Percentiles rank a stretch among this genome's conserved stretches.
Conservation (phyloP, 176 grass and related monocot species). For the Alloteropsis semialata region DNA sequence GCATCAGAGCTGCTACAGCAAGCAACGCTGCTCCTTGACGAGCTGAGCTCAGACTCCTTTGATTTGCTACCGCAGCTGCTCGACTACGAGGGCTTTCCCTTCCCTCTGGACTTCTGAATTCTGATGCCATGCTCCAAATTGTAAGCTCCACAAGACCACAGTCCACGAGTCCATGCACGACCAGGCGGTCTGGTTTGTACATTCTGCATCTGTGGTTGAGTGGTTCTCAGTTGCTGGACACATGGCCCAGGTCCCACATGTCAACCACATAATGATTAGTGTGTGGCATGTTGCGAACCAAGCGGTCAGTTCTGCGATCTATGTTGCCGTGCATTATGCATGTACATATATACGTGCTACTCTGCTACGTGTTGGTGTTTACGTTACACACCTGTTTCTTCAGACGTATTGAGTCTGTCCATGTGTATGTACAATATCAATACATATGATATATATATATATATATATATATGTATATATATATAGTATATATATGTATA, state of each 20-base stretch:
- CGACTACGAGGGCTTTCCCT: background rate
- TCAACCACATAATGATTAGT: background rate
- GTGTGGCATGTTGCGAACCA: background rate
- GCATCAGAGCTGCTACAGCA: background rate
- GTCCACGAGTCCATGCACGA: no score
- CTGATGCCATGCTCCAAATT: background rate
- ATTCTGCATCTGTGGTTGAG: no score
- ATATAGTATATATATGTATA: no score
- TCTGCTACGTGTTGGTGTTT: no score
- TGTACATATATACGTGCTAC: background rate
- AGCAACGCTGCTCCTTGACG: background rate
- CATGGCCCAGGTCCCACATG: background rate
- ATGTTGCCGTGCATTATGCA: background rate
- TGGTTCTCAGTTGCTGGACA: background rate
- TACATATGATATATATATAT: background rate
- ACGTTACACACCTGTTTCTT: background rate
- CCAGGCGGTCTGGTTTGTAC: no score
- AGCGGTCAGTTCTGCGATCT: background rate
- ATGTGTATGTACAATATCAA: background rate
- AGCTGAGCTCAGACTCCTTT: background rate
- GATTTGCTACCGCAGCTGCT: slow-evolving; percentile 5
- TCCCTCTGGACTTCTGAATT: background rate
- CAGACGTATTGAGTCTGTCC: background rate
- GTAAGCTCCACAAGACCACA: no score
- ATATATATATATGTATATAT: no score